phyloP scores from a whole-genome alignment of 352 stramenopile species.

The Thraustochytrium sp. region DNA sequence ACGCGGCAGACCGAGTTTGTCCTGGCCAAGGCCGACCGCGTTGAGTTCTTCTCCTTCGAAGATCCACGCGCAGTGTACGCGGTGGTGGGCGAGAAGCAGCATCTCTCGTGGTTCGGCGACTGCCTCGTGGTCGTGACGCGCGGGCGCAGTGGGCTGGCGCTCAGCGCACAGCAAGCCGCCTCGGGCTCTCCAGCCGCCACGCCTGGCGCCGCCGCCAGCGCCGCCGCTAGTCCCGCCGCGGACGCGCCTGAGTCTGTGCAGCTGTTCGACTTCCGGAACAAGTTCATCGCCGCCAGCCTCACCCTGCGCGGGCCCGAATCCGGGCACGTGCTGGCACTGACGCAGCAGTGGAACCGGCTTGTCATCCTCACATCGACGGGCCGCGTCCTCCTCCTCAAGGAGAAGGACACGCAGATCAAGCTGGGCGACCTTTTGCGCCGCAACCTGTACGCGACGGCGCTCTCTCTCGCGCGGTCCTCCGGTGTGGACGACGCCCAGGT shows the following conservation, averaged over 20 bases:
- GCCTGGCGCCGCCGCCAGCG: no score
- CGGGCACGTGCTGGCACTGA: background rate
- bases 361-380: constrained; percentile 49
- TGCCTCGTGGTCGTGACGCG: constrained; percentile 29
- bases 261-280: constrained; percentile 47
- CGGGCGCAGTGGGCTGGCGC: background rate
- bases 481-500: constrained; percentile 90
- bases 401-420: constrained; percentile 91
- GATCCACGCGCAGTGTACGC: constrained; percentile 28
- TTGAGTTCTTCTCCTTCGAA: constrained; percentile 35
- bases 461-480: constrained; percentile 85
- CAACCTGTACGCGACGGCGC: constrained; percentile 93
- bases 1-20: constrained; percentile 19
- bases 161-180: background rate
- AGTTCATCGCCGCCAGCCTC: constrained; percentile 37
- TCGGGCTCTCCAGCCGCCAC: no score
- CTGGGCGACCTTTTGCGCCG: constrained; percentile 92
- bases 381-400: constrained; percentile 79
- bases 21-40: constrained; percentile 1
- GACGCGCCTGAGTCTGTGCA: constrained; percentile 7
- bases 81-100: constrained; percentile 4
- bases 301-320: background rate
- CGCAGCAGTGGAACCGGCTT: constrained; percentile 38
- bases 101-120: background rate
- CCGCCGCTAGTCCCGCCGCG: background rate